phyloP scores from a whole-genome alignment of 768 basidiomycete species.

The Lactarius indigo region DNA sequence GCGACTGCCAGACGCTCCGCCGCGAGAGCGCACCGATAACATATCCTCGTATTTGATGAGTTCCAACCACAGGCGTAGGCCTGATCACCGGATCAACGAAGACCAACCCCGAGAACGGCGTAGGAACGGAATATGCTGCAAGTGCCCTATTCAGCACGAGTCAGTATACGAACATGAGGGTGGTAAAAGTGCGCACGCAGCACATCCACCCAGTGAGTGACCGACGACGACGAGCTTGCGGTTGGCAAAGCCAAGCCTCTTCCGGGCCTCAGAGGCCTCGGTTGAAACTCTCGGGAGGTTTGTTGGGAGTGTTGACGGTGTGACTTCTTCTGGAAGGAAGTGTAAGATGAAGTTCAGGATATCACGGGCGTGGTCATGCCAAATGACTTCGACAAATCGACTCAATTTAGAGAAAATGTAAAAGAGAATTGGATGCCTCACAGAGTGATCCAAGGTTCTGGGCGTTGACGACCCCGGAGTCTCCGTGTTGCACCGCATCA shows the following conservation, averaged over 20 bases:
- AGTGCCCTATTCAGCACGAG: conserved; percentile 45
- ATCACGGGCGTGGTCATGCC: conserved; percentile 76
- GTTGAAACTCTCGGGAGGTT: conserved; percentile 50
- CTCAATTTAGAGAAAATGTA: conserved; percentile 1
- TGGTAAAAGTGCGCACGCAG: conserved; percentile 47
- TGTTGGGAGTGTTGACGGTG: conserved; percentile 42
- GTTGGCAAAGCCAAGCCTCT: conserved; percentile 43
- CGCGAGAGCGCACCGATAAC: conserved; percentile 51
- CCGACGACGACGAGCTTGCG: conserved; percentile 68
- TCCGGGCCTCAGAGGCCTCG: conserved; percentile 41
- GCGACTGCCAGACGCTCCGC: conserved; percentile 59
- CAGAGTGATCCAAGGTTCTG: conserved; percentile 54
- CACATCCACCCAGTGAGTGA: conserved; percentile 83
- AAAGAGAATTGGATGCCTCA: conserved; percentile 33
- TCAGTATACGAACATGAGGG: conserved; percentile 8
- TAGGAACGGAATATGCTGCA: conserved; percentile 59
- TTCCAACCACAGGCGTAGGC: conserved; percentile 17
- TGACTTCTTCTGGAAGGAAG: conserved; percentile 52
- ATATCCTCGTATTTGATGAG: background rate
- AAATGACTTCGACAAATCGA: conserved; percentile 51
- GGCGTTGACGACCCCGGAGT: conserved; percentile 70
- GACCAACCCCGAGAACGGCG: conserved; percentile 66
- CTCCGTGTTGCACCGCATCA: conserved; percentile 84
- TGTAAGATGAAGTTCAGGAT: conserved; percentile 69
- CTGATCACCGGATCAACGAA: conserved; percentile 77